phyloP scores from a whole-genome alignment of 352 stramenopile species.

The Phytopythium ostracodes region DNA sequence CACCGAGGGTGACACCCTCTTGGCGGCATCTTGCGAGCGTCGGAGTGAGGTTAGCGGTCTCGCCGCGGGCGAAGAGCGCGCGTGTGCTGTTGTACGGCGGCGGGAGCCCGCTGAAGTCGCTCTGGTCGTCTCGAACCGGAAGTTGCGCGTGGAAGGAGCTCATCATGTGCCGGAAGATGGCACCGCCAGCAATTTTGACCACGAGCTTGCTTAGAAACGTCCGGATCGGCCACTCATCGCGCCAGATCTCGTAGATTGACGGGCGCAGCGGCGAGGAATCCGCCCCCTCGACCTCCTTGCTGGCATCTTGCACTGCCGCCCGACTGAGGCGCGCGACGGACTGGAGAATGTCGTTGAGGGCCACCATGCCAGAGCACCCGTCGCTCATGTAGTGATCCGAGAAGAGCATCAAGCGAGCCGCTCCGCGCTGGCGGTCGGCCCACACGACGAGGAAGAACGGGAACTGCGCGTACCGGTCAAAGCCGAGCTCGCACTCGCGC shows the following conservation, averaged over 20 bases:
- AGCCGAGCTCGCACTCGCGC: slow-evolving; percentile 19
- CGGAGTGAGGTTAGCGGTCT: slow-evolving; percentile 14
- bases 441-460: slow-evolving; percentile 30
- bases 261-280: slow-evolving; percentile 10
- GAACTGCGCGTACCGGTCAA: slow-evolving; percentile 32
- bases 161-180: slow-evolving; percentile 15
- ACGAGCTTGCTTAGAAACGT: slow-evolving; percentile 10
- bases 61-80: slow-evolving; percentile 23
- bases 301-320: not conserved
- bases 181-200: slow-evolving; percentile 14
- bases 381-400: slow-evolving; percentile 47
- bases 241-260: slow-evolving; percentile 26
- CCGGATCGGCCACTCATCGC: not conserved
- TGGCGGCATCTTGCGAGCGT: slow-evolving; percentile 22
- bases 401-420: slow-evolving; percentile 33
- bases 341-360: slow-evolving; percentile 34
- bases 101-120: slow-evolving; percentile 17
- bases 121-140: slow-evolving; percentile 14
- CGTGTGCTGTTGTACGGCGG: slow-evolving; percentile 17
- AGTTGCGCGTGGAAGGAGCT: slow-evolving; percentile 18
- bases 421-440: slow-evolving; percentile 11
- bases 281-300: not conserved
- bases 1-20: slow-evolving; percentile 30
- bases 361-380: slow-evolving; percentile 26
- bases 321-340: slow-evolving; percentile 13